Conservation (phyloP, 2,329 filamentous ascomycete species). For the Madurella fahalii region DNA sequence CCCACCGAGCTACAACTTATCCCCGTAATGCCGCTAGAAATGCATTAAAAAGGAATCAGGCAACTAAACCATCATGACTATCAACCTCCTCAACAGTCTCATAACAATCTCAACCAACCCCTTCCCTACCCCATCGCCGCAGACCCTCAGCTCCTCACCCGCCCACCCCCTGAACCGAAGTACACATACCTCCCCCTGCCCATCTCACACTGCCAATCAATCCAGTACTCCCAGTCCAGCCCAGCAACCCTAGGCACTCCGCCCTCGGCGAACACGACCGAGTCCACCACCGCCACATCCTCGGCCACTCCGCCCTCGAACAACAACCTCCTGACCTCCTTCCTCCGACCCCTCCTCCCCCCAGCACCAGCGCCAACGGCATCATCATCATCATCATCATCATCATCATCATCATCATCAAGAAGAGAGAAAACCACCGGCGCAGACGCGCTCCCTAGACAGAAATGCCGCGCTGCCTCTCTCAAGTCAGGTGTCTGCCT, state of each 20-base stretch:
- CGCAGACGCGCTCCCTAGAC: neutral
- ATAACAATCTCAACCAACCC: neutral
- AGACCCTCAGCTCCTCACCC: neutral
- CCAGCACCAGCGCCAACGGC: neutral
- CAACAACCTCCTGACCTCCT: neutral
- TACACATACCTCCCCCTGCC: conserved; percentile 6
- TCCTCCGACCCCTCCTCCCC: neutral
- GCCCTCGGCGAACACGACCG: conserved; percentile 2
- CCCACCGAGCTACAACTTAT: too few relatives aligned
- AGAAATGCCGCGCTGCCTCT: neutral
- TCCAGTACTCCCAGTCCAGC: conserved; percentile 15
- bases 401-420: neutral
- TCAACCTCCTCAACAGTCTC: too few relatives aligned
- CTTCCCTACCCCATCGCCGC: too few relatives aligned
- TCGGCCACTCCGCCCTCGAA: conserved; percentile 3
- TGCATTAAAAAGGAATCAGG: too few relatives aligned
- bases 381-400: neutral
- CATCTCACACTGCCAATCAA: conserved; percentile 7
- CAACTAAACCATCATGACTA: too few relatives aligned
- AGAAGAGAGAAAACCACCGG: neutral
- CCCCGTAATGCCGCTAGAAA: too few relatives aligned
- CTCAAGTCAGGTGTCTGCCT: conserved; percentile 12
- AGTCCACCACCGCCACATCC: conserved; percentile 13
- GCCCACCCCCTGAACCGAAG: neutral
- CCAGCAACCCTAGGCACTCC: conserved; percentile 5